Percentiles rank a stretch among this genome's conserved stretches.
These are phyloP conservation scores for Populus euphratica DNA, from an alignment of 345 rosid species.

Conservation along the genomic window DNA sequence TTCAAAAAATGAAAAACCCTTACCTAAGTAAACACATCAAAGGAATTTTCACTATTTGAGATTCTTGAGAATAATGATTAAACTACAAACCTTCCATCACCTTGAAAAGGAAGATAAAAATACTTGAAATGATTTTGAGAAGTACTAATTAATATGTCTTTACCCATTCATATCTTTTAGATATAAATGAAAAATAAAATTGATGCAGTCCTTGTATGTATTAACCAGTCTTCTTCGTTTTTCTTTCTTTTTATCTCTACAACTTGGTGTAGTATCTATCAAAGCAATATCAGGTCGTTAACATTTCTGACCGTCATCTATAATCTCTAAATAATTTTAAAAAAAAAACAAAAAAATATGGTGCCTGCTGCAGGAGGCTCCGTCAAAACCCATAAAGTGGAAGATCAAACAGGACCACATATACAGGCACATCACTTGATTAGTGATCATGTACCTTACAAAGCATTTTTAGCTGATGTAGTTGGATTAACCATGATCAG, in stretches of 20 bases:
- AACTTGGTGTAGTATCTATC: neutral
- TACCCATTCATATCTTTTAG: too few species aligned
- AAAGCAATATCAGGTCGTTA: too few species aligned
- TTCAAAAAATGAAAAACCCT: too few species aligned
- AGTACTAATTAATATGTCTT: too few species aligned
- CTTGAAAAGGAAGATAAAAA: too few species aligned
- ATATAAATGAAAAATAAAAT: neutral
- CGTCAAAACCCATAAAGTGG: slow-evolving; percentile 24
- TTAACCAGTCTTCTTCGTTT: too few species aligned
- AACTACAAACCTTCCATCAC: too few species aligned
- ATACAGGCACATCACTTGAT: slow-evolving; percentile 17
- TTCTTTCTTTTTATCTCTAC: neutral
- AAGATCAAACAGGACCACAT: slow-evolving; percentile 38
- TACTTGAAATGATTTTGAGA: too few species aligned
- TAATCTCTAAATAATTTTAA: neutral
- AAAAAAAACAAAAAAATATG: slow-evolving; percentile 3
- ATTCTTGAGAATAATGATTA: too few species aligned
- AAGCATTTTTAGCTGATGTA: neutral
- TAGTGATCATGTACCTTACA: slow-evolving; percentile 5
- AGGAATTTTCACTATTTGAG: too few species aligned
- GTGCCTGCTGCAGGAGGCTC: slow-evolving; percentile 5
- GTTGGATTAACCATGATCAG: neutral
- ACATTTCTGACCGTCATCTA: neutral
- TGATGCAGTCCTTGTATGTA: too few species aligned
- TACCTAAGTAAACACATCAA: too few species aligned